phyloP scores from a whole-genome alignment of 2,329 filamentous ascomycete species.

The Monosporascus sp. region DNA sequence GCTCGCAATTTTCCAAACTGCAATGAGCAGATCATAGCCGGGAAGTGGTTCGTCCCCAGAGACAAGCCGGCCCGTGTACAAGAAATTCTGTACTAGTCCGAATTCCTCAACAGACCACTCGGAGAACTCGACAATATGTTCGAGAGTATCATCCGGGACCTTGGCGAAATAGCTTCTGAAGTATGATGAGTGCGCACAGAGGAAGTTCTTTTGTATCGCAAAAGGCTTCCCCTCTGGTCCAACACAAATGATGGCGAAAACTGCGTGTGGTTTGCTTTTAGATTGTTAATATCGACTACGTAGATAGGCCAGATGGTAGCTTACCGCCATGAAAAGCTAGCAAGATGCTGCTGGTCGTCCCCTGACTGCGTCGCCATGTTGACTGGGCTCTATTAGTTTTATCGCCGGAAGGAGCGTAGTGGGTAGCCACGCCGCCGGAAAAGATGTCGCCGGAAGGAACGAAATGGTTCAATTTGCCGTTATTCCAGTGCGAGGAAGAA shows the following conservation, averaged over 20 bases:
- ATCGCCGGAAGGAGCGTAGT: not conserved
- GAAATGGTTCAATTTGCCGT: not conserved
- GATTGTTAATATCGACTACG: constrained; percentile 6
- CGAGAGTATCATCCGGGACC: constrained; percentile 34
- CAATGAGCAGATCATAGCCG: constrained; percentile 49
- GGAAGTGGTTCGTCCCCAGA: constrained; percentile 37
- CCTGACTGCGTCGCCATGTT: not conserved
- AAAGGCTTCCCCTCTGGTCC: constrained; percentile 49
- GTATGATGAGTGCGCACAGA: constrained; percentile 46
- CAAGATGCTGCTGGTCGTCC: not conserved
- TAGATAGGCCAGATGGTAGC: not conserved
- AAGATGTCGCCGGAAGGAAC: not conserved
- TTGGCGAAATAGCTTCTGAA: constrained; percentile 42
- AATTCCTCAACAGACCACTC: constrained; percentile 46
- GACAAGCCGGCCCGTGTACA: constrained; percentile 47
- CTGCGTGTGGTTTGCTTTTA: constrained; percentile 46
- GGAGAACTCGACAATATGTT: constrained; percentile 46
- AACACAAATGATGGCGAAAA: constrained; percentile 50
- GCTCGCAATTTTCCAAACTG: constrained; percentile 52
- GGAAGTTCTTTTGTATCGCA: constrained; percentile 54
- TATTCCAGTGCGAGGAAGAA: too few species aligned
- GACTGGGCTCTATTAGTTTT: too few species aligned
- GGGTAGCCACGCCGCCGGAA: not conserved
- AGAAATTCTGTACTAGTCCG: constrained; percentile 48
- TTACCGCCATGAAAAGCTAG: not conserved